phyloP scores from a whole-genome alignment of 2,329 filamentous ascomycete genomes.

The Xylariaceae sp. region DNA sequence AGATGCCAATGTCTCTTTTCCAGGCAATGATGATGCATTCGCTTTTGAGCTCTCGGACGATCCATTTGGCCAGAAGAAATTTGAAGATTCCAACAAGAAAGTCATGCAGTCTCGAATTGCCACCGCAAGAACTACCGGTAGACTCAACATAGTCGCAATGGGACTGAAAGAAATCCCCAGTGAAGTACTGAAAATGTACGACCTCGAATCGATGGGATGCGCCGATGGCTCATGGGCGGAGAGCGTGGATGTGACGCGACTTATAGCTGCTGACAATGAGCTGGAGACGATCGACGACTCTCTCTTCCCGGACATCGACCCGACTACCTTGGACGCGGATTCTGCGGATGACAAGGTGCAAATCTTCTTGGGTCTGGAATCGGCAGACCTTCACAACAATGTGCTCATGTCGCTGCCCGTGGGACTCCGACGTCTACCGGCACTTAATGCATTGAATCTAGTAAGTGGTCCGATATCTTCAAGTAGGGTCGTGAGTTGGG shows the following conservation, averaged over 20 bases:
- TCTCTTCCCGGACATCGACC: slow-evolving; percentile 70
- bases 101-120: slow-evolving; percentile 69
- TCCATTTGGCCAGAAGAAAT: slow-evolving; percentile 64
- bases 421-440: slow-evolving; percentile 66
- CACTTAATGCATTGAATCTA: slow-evolving; percentile 77
- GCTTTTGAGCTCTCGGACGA: slow-evolving; percentile 57
- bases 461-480: slow-evolving; percentile 40
- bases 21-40: slow-evolving; percentile 47
- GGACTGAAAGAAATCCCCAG: slow-evolving; percentile 71
- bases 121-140: slow-evolving; percentile 68
- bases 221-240: slow-evolving; percentile 77
- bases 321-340: slow-evolving; percentile 43
- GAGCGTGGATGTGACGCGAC: slow-evolving; percentile 76
- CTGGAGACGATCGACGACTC: slow-evolving; percentile 66
- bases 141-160: slow-evolving; percentile 83
- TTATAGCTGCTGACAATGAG: slow-evolving; percentile 88
- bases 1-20: slow-evolving; percentile 35
- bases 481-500: too few relatives aligned
- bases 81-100: slow-evolving; percentile 55
- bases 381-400: slow-evolving; percentile 83
- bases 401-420: slow-evolving; percentile 64
- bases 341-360: slow-evolving; percentile 63
- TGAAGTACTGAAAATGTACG: slow-evolving; percentile 88
- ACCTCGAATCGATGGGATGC: slow-evolving; percentile 61
- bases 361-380: slow-evolving; percentile 77